A percentile compares a stretch with the other conserved stretches of the same genome.
phyloP scores from a whole-genome alignment of 1,284 basidiomycete genomes.

The Athelia psychrophila region DNA sequence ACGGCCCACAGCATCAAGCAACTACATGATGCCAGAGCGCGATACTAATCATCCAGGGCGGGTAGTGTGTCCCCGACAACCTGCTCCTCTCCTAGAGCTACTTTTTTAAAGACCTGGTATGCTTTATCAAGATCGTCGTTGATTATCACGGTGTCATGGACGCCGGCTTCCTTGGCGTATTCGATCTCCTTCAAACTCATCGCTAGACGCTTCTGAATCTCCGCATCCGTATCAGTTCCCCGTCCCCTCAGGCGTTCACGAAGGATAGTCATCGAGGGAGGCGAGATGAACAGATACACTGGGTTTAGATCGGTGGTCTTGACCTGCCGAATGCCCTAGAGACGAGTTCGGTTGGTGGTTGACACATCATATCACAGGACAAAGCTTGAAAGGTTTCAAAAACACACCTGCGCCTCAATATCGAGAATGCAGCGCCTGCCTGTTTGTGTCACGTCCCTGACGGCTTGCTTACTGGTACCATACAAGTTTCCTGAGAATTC shows the following conservation, averaged over 20 bases:
- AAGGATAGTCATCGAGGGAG: conserved; percentile 74
- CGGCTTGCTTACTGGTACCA: conserved; percentile 83
- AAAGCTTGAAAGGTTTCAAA: background rate
- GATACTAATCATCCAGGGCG: conserved; percentile 46
- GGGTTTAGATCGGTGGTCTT: conserved; percentile 79
- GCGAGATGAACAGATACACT: conserved; percentile 92
- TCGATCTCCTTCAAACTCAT: conserved; percentile 85
- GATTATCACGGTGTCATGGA: conserved; percentile 85
- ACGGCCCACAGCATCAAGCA: too few relatives aligned
- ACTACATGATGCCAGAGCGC: too few relatives aligned
- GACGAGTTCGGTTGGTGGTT: conserved; percentile 2
- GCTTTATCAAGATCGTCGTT: conserved; percentile 91
- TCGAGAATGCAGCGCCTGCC: conserved; percentile 89
- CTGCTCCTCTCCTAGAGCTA: conserved; percentile 63
- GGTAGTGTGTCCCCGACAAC: conserved; percentile 56
- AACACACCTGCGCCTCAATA: conserved; percentile 89
- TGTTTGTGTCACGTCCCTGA: conserved; percentile 50
- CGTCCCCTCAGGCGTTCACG: conserved; percentile 71
- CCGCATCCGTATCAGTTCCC: conserved; percentile 83
- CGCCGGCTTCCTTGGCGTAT: conserved; percentile 75
- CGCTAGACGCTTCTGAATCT: conserved; percentile 73
- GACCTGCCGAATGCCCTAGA: conserved; percentile 86
- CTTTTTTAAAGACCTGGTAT: conserved; percentile 66
- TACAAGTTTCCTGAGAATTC: conserved; percentile 93
- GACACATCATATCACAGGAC: conserved; percentile 8